Percentiles rank a stretch among this genome's conserved stretches.
Conservation (phyloP, 1,284 basidiomycete species). For the Marasmius sp. region DNA sequence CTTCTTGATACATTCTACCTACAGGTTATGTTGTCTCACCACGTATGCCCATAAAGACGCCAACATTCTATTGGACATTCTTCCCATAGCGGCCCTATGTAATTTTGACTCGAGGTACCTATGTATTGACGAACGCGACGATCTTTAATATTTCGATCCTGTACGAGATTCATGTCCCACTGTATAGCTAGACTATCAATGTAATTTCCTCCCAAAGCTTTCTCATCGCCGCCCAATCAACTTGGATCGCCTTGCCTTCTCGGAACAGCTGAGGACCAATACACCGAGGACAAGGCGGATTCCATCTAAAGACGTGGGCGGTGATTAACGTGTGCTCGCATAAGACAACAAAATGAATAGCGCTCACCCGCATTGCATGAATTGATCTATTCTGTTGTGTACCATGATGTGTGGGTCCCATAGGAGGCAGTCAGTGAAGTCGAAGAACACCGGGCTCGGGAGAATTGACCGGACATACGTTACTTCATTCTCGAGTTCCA, state of each 20-base stretch:
- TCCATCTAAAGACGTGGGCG: background rate
- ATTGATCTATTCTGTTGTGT: background rate
- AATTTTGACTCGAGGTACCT: no score
- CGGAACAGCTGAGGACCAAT: background rate
- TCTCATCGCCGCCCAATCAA: background rate
- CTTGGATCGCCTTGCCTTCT: background rate
- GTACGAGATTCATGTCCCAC: background rate
- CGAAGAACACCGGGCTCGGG: background rate
- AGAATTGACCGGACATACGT: background rate
- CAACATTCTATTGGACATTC: no score
- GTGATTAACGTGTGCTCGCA: background rate
- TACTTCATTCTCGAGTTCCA: background rate
- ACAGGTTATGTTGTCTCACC: no score
- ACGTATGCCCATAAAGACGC: no score
- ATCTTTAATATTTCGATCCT: background rate
- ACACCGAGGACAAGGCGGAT: background rate
- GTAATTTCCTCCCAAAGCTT: background rate
- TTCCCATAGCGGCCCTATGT: no score
- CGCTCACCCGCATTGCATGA: background rate
- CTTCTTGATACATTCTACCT: no score
- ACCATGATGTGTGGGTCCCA: background rate
- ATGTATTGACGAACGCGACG: no score
- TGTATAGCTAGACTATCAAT: background rate
- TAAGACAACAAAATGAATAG: background rate
- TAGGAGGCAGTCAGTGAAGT: background rate